Evolutionary conservation across 1,284 basidiomycete species (phyloP).

Genomic region (Fomitiporia mediterranea): DNA sequence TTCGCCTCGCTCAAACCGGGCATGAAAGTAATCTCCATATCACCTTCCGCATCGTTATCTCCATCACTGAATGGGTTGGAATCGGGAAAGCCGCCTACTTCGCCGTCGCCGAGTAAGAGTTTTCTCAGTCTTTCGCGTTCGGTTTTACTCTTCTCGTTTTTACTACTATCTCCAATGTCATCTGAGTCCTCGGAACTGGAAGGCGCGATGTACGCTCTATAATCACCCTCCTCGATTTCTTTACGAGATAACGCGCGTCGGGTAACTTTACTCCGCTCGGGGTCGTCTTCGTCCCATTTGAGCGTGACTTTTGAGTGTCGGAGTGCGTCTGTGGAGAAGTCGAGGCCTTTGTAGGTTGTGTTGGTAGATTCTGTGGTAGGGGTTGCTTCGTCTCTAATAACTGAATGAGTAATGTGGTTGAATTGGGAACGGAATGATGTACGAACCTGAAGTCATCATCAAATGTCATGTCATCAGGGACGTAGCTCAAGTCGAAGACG

Average conservation of each 20-base stretch:
- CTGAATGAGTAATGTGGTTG: not conserved
- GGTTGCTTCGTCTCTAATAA: constrained; percentile 71
- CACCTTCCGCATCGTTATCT: constrained; percentile 46
- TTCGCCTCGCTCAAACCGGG: constrained; percentile 63
- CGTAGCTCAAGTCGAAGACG: constrained; percentile 91
- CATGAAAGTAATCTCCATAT: constrained; percentile 92
- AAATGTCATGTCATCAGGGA: constrained; percentile 91
- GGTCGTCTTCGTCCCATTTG: constrained; percentile 98
- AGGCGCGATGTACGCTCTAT: constrained; percentile 78
- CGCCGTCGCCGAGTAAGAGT: constrained; percentile 62
- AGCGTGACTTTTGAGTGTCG: constrained; percentile 97
- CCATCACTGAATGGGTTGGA: constrained; percentile 33
- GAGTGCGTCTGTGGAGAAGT: constrained; percentile 96
- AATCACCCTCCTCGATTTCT: constrained; percentile 88
- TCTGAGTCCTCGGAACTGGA: constrained; percentile 47
- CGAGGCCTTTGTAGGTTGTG: constrained; percentile 73
- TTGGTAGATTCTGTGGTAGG: constrained; percentile 50
- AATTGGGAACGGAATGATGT: not conserved
- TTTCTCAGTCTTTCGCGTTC: constrained; percentile 64
- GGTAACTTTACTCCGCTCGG: constrained; percentile 79
- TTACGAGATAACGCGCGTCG: constrained; percentile 73
- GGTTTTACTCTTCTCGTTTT: constrained; percentile 29
- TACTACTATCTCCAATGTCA: constrained; percentile 24
- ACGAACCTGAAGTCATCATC: constrained; percentile 72
- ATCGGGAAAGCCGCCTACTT: constrained; percentile 58